These are phyloP conservation scores for Dictyostelium brefeldianum DNA, from an alignment of 78 protist species.

Conservation along the genomic window DNA sequence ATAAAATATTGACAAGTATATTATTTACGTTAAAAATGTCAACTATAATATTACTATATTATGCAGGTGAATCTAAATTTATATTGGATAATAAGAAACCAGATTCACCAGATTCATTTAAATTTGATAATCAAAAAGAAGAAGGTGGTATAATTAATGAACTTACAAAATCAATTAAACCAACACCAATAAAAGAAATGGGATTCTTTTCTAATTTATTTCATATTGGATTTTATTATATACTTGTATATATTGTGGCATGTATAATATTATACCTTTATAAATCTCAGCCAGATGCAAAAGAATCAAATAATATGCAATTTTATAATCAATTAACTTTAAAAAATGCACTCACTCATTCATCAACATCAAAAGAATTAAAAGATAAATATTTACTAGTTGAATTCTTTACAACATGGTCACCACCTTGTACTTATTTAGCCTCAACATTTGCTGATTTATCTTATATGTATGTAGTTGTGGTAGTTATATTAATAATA, in stretches of 20 bases:
- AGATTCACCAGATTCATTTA: background rate
- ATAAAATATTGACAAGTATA: background rate
- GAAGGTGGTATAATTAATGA: background rate
- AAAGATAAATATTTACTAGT: constrained; percentile 5
- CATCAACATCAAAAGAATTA: background rate
- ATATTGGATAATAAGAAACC: background rate
- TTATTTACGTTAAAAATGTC: constrained; percentile 2
- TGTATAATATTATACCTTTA: background rate
- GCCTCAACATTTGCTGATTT: constrained; percentile 35
- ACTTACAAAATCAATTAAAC: background rate
- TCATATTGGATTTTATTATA: background rate
- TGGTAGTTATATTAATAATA: background rate
- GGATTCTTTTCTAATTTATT: background rate
- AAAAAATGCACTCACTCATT: background rate
- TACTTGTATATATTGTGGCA: background rate
- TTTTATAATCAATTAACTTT: constrained; percentile 48
- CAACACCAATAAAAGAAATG: background rate
- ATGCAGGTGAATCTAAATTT: constrained; percentile 11
- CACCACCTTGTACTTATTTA: constrained; percentile 53
- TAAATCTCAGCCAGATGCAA: constrained; percentile 7
- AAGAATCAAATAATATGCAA: background rate
- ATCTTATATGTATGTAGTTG: background rate
- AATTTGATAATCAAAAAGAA: background rate
- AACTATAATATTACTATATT: background rate
- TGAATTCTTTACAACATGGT: constrained; percentile 51